Conservation (phyloP, 768 basidiomycete genomes). For the Leccinum boreale region DNA sequence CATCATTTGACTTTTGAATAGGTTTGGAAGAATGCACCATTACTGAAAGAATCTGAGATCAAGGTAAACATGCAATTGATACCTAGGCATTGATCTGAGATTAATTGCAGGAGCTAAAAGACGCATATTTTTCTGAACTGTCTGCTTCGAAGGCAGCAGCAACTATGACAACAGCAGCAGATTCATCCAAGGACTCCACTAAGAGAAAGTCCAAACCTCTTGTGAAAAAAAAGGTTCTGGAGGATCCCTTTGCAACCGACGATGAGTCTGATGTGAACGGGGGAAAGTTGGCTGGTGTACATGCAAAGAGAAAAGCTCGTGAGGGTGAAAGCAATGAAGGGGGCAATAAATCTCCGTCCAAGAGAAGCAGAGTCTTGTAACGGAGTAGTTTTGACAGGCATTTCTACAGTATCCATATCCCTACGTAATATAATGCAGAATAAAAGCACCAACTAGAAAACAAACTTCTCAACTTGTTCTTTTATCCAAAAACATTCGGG, state of each 20-base stretch:
- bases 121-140: conserved; percentile 54
- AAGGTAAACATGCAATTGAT: conserved; percentile 42
- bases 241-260: conserved; percentile 59
- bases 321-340: conserved; percentile 31
- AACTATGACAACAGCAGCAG: conserved; percentile 16
- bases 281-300: conserved; percentile 12
- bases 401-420: neutral
- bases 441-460: neutral
- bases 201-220: conserved; percentile 39
- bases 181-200: conserved; percentile 18
- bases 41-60: conserved; percentile 58
- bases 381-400: neutral
- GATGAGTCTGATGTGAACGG: conserved; percentile 25
- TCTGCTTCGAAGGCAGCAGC: conserved; percentile 28
- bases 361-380: conserved; percentile 32
- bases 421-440: neutral
- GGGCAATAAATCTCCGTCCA: conserved; percentile 32
- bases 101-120: conserved; percentile 52
- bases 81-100: neutral
- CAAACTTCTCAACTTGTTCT: neutral
- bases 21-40: conserved; percentile 65
- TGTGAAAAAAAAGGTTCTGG: conserved; percentile 41
- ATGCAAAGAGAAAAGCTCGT: conserved; percentile 10
- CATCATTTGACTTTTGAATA: conserved; percentile 23
- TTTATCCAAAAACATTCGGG: conserved; percentile 11